These are phyloP conservation scores for Acorus calamus DNA, from an alignment of 106 monocot genomes.

Conservation along the genomic window DNA sequence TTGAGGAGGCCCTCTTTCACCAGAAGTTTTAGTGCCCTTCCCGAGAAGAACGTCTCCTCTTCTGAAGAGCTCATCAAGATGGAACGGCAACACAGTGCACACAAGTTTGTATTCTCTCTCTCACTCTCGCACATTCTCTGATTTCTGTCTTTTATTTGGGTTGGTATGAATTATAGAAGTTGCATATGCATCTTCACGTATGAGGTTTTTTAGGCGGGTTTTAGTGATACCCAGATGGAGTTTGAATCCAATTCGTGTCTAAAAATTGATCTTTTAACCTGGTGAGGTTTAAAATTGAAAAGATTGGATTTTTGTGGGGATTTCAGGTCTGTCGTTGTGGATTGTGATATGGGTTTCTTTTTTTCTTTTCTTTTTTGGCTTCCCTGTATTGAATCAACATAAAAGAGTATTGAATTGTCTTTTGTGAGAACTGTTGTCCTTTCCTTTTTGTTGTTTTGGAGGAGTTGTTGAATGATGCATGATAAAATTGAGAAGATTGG, in stretches of 20 bases:
- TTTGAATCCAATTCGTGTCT: too few species aligned
- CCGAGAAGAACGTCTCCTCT: conserved; percentile 4
- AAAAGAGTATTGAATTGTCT: neutral
- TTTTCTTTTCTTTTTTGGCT: neutral
- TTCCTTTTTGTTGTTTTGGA: neutral
- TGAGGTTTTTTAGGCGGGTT: too few species aligned
- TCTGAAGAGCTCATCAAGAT: conserved; percentile 69
- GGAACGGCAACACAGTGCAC: conserved; percentile 71
- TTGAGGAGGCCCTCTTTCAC: too few species aligned
- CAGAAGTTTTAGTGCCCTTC: too few species aligned
- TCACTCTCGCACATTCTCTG: neutral
- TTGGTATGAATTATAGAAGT: neutral
- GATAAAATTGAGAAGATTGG: too few species aligned
- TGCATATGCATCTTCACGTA: neutral
- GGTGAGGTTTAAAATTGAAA: too few species aligned
- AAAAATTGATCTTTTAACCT: too few species aligned
- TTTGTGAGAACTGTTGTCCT: neutral
- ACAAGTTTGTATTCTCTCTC: conserved; percentile 39
- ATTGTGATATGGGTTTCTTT: neutral
- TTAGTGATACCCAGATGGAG: too few species aligned
- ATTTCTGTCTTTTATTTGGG: neutral
- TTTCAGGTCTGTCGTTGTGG: too few species aligned
- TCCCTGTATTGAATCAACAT: neutral
- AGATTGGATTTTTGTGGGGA: too few species aligned
- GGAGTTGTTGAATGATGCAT: neutral